A percentile compares a stretch with the other conserved stretches of the same genome.
Conservation (phyloP, 441 rosid species). For the Gossypium lobatum region DNA sequence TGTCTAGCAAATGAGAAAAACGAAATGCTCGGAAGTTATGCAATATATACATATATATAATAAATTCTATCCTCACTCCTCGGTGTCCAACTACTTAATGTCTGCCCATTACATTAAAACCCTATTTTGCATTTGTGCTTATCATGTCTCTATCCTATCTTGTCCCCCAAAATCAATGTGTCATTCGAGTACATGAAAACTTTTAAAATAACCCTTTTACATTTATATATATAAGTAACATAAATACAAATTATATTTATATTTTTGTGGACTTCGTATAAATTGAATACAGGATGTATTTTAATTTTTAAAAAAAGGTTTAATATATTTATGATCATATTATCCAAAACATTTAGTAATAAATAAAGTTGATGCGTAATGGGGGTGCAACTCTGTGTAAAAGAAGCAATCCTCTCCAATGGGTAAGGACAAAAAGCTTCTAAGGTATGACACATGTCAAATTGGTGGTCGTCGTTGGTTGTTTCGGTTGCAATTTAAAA, state of each 20-base stretch:
- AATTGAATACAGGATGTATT: no score
- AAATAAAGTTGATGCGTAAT: background rate
- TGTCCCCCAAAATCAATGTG: background rate
- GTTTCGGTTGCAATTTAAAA: background rate
- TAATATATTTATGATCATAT: background rate
- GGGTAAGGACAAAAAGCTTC: background rate
- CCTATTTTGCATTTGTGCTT: background rate
- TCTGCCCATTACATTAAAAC: constrained; percentile 5
- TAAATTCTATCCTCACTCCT: background rate
- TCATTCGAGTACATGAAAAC: no score
- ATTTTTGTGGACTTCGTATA: no score
- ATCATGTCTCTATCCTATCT: background rate
- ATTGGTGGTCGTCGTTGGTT: background rate
- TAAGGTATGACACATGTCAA: background rate
- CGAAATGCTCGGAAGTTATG: background rate
- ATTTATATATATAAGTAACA: background rate
- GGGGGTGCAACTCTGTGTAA: background rate
- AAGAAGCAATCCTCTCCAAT: background rate
- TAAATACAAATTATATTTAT: no score
- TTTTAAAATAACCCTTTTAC: background rate
- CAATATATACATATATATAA: no score
- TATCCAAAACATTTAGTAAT: background rate
- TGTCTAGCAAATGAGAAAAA: background rate
- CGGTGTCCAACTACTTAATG: constrained; percentile 1
- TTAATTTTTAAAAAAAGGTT: no score